A percentile compares a stretch with the other conserved stretches of the same genome.
Evolutionary conservation across 2,329 filamentous ascomycete genomes (phyloP).

Genomic region (Scedosporium dehoogii): DNA sequence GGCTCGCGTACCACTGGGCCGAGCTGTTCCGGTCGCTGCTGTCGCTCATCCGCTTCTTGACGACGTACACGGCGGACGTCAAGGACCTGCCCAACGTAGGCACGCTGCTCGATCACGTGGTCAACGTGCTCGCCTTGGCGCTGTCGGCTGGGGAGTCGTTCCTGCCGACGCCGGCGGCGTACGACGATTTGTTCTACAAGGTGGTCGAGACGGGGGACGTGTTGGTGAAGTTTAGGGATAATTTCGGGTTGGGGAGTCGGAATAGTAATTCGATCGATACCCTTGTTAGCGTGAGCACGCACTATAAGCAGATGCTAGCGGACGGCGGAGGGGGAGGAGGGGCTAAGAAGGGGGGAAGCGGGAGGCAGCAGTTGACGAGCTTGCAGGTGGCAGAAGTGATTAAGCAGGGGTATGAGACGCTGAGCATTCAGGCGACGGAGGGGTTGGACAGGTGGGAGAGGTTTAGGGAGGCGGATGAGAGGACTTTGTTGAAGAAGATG

Average conservation of each 20-base stretch:
- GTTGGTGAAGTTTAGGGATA: constrained; percentile 70
- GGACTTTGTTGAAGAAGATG: constrained; percentile 76
- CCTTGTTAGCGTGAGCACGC: constrained; percentile 68
- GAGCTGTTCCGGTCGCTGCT: constrained; percentile 88
- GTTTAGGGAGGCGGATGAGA: constrained; percentile 81
- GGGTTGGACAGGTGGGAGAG: constrained; percentile 77
- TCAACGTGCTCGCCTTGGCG: constrained; percentile 74
- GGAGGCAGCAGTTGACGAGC: constrained; percentile 48
- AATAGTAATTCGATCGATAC: constrained; percentile 69
- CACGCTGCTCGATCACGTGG: constrained; percentile 63
- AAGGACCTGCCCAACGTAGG: constrained; percentile 59
- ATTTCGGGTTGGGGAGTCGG: constrained; percentile 52
- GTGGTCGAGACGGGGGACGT: constrained; percentile 84
- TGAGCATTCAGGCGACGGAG: constrained; percentile 84
- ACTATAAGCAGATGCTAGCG: constrained; percentile 78
- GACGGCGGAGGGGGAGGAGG: constrained; percentile 30
- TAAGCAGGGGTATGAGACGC: constrained; percentile 89
- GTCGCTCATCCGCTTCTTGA: constrained; percentile 80
- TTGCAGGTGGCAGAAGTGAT: constrained; percentile 83
- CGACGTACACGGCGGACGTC: constrained; percentile 74
- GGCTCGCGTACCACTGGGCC: constrained; percentile 85
- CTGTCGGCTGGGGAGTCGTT: constrained; percentile 85
- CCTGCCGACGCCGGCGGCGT: constrained; percentile 74
- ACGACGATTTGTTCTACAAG: constrained; percentile 98
- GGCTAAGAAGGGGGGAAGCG: constrained; percentile 45